phyloP scores from a whole-genome alignment of 352 stramenopile genomes.

The Pythium coloratum region DNA sequence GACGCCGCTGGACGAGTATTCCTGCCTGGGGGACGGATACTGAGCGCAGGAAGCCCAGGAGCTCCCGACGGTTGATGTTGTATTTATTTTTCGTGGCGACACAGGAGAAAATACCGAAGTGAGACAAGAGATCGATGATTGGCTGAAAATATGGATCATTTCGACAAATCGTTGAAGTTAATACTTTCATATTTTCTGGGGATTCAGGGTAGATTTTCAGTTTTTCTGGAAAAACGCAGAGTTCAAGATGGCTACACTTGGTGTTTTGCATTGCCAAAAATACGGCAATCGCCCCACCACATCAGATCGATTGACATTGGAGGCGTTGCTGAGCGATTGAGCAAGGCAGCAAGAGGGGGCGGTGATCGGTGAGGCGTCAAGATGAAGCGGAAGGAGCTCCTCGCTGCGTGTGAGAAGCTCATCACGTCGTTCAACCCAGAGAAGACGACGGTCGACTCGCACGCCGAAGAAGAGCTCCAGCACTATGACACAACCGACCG shows the following conservation, averaged over 20 bases:
- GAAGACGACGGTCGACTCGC: slow-evolving; percentile 72
- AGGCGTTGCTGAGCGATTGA: background rate
- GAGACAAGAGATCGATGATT: background rate
- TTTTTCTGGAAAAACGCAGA: background rate
- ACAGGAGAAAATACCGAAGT: slow-evolving; percentile 1
- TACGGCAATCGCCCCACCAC: background rate
- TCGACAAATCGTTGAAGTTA: slow-evolving; percentile 9
- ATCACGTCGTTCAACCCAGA: slow-evolving; percentile 80
- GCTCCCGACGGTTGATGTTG: slow-evolving; percentile 4
- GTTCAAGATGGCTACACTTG: slow-evolving; percentile 26
- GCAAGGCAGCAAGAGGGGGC: background rate
- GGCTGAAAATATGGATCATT: slow-evolving; percentile 2
- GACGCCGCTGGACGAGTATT: background rate
- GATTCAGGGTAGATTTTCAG: background rate
- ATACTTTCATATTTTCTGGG: background rate
- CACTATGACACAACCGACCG: slow-evolving; percentile 43
- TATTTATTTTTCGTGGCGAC: background rate
- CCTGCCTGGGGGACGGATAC: background rate
- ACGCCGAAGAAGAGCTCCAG: slow-evolving; percentile 65
- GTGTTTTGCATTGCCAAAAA: slow-evolving; percentile 14
- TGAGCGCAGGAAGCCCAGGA: background rate
- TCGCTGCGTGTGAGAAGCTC: slow-evolving; percentile 63
- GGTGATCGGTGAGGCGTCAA: background rate
- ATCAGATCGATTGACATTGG: background rate
- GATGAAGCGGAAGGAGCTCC: slow-evolving; percentile 83